Percentiles rank a stretch among this genome's conserved stretches.
phyloP scores from a whole-genome alignment of 345 rosid species.

The Rhodamnia argentea region DNA sequence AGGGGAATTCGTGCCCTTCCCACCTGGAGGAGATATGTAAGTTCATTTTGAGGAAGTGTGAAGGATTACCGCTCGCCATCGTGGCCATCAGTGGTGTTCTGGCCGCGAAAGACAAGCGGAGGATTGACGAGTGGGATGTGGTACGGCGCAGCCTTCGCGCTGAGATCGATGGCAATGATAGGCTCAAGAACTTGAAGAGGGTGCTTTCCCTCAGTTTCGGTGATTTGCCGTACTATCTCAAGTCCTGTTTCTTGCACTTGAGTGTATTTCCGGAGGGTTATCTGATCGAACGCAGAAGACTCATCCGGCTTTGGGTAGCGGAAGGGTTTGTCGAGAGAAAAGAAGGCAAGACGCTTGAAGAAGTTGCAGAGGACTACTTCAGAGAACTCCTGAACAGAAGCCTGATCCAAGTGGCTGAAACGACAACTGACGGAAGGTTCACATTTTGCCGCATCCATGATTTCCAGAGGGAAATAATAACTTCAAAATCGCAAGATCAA shows the following conservation, averaged over 20 bases:
- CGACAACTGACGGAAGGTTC: slow-evolving; percentile 16
- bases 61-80: slow-evolving; percentile 34
- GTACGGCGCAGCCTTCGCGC: slow-evolving; percentile 20
- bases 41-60: slow-evolving; percentile 23
- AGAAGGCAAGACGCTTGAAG: slow-evolving; percentile 31
- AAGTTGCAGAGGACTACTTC: slow-evolving; percentile 36
- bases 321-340: slow-evolving; percentile 32
- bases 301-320: slow-evolving; percentile 33
- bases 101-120: slow-evolving; percentile 16
- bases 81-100: slow-evolving; percentile 38
- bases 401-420: slow-evolving; percentile 20
- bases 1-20: slow-evolving; percentile 18
- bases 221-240: slow-evolving; percentile 33
- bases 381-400: slow-evolving; percentile 31
- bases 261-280: slow-evolving; percentile 32
- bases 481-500: slow-evolving; percentile 26
- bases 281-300: slow-evolving; percentile 10
- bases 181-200: slow-evolving; percentile 16
- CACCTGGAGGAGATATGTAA: slow-evolving; percentile 17
- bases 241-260: slow-evolving; percentile 32
- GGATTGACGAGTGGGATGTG: slow-evolving; percentile 27
- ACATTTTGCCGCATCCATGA: slow-evolving; percentile 26
- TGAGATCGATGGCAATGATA: slow-evolving; percentile 18
- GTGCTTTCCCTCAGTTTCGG: slow-evolving; percentile 32
- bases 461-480: slow-evolving; percentile 22